Evolutionary conservation across 768 basidiomycete species (phyloP).

Genomic region (Crepidotus variabilis): DNA sequence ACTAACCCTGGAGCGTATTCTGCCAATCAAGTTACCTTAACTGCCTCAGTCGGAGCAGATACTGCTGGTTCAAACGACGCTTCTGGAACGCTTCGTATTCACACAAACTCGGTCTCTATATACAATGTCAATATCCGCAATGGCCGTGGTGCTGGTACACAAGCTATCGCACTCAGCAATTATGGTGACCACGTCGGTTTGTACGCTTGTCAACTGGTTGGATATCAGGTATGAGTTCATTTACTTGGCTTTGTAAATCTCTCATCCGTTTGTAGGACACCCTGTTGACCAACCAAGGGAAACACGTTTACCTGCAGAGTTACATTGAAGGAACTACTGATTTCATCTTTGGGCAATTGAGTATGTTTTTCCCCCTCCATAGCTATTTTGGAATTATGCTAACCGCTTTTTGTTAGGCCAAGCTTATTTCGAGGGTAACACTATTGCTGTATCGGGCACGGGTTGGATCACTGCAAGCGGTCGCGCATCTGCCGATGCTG

Average conservation of each 20-base stretch:
- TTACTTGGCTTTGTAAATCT: no score
- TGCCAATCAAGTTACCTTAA: slow-evolving; percentile 36
- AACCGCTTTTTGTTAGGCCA: slow-evolving; percentile 16
- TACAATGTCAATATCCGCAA: slow-evolving; percentile 51
- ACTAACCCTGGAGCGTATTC: slow-evolving; percentile 33
- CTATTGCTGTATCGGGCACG: slow-evolving; percentile 38
- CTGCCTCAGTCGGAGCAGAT: slow-evolving; percentile 30
- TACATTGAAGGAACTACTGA: slow-evolving; percentile 52
- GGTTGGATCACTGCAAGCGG: slow-evolving; percentile 50
- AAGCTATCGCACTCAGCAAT: slow-evolving; percentile 48
- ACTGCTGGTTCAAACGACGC: slow-evolving; percentile 42
- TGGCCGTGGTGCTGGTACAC: slow-evolving; percentile 38
- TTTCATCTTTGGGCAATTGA: slow-evolving; percentile 41
- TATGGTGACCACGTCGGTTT: slow-evolving; percentile 42
- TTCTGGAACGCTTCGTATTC: slow-evolving; percentile 44
- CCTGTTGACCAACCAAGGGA: slow-evolving; percentile 39
- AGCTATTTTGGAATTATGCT: not conserved
- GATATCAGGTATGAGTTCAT: slow-evolving; percentile 27
- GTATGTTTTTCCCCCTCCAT: slow-evolving; percentile 14
- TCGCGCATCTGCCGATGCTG: slow-evolving; percentile 37
- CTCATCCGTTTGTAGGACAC: slow-evolving; percentile 27
- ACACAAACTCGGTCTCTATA: slow-evolving; percentile 43
- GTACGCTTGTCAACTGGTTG: slow-evolving; percentile 43
- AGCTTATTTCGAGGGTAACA: slow-evolving; percentile 48
- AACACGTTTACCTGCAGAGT: slow-evolving; percentile 42